Conservation (phyloP, 2,329 filamentous ascomycete species). For the Clonostachys byssicola region DNA sequence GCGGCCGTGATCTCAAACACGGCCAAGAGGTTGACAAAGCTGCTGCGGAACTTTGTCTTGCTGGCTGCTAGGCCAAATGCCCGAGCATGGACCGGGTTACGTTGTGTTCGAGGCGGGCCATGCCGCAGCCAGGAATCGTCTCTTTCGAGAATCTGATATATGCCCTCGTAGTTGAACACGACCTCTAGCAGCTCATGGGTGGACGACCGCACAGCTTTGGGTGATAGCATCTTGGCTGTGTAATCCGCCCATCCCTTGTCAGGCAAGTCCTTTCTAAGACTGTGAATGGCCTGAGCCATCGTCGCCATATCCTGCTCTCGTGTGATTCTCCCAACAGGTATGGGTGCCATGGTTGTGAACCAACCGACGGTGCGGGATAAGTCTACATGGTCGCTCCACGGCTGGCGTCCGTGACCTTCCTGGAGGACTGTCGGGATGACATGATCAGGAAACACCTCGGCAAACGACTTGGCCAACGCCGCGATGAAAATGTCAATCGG, state of each 20-base stretch:
- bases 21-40: constrained; percentile 1
- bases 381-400: constrained; percentile 20
- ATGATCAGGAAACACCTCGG: constrained; percentile 17
- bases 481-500: constrained; percentile 26
- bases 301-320: constrained; percentile 1
- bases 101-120: constrained; percentile 4
- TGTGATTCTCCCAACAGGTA: constrained; percentile 8
- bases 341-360: constrained; percentile 28
- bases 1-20: constrained; percentile 5
- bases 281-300: not conserved
- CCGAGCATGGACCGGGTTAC: constrained; percentile 11
- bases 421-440: constrained; percentile 17
- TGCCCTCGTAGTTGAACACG: constrained; percentile 42
- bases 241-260: constrained; percentile 13
- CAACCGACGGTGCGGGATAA: constrained; percentile 29
- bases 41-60: constrained; percentile 10
- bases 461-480: constrained; percentile 19
- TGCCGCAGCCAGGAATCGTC: constrained; percentile 14
- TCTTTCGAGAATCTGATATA: constrained; percentile 37
- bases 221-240: constrained; percentile 5
- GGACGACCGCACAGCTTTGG: constrained; percentile 11
- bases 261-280: constrained; percentile 15
- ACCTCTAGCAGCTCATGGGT: constrained; percentile 28
- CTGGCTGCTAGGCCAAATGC: constrained; percentile 2
- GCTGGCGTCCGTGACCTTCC: constrained; percentile 29